Conservation (phyloP, 805 yeast species). For the Wickerhamomyces hampshirensis region DNA sequence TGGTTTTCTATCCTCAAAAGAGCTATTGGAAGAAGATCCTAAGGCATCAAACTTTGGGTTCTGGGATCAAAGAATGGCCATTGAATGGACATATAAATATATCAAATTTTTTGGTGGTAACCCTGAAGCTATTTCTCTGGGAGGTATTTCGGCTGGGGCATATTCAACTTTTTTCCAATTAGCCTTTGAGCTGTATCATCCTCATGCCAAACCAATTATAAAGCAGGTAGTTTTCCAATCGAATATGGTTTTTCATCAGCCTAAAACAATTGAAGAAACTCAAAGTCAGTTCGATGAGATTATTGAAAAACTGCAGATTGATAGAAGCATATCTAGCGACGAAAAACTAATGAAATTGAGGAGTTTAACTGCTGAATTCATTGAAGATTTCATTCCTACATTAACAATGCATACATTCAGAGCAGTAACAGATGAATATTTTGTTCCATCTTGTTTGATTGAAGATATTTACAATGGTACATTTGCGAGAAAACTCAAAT, state of each 20-base stretch:
- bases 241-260: slow-evolving; percentile 34
- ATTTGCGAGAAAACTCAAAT: slow-evolving; percentile 22
- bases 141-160: slow-evolving; percentile 46
- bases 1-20: slow-evolving; percentile 35
- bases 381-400: slow-evolving; percentile 23
- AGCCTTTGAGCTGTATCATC: slow-evolving; percentile 38
- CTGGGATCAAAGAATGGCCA: slow-evolving; percentile 42
- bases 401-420: slow-evolving; percentile 31
- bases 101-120: slow-evolving; percentile 45
- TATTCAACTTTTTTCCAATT: slow-evolving; percentile 37
- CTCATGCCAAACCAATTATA: slow-evolving; percentile 34
- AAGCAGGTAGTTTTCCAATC: slow-evolving; percentile 34
- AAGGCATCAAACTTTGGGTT: slow-evolving; percentile 23
- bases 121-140: slow-evolving; percentile 34
- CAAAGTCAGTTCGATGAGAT: slow-evolving; percentile 35
- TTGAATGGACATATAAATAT: slow-evolving; percentile 41
- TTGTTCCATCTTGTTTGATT: slow-evolving; percentile 28
- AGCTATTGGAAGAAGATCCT: slow-evolving; percentile 24
- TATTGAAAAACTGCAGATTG: slow-evolving; percentile 23
- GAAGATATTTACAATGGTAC: slow-evolving; percentile 28
- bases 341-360: slow-evolving; percentile 23
- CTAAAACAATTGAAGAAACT: slow-evolving; percentile 32
- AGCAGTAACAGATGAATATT: slow-evolving; percentile 36
- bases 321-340: slow-evolving; percentile 6
- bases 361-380: slow-evolving; percentile 14